These are phyloP conservation scores for Avena eriantha DNA, from an alignment of 176 grass and related monocot species.

Conservation along the genomic window DNA sequence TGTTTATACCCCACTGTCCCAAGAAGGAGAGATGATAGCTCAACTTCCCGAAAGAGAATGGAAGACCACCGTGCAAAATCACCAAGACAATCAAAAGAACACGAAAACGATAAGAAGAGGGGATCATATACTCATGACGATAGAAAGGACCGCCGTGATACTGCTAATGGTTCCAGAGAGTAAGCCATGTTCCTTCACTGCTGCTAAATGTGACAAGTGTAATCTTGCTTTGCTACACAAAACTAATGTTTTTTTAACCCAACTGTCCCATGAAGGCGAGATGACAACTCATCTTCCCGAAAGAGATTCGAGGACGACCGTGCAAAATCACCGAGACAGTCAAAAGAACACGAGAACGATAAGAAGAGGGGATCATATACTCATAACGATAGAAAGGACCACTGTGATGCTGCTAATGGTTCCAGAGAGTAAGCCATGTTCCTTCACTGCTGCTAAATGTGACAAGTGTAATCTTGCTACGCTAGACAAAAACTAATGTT, in stretches of 20 bases:
- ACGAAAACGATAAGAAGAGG: not conserved
- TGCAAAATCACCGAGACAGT: constrained; percentile 1
- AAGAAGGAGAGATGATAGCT: constrained; percentile 22
- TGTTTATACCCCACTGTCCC: not conserved
- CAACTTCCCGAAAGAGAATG: not conserved
- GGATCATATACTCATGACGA: not conserved
- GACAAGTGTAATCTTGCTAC: not conserved
- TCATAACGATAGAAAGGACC: not conserved
- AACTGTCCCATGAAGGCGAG: not conserved
- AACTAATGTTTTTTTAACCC: not conserved
- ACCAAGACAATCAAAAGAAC: constrained; percentile 2
- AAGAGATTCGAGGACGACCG: not conserved
- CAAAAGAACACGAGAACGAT: not conserved
- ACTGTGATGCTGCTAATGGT: not conserved
- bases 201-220: constrained; percentile 6
- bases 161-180: constrained; percentile 15
- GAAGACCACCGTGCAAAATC: not conserved
- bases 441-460: constrained; percentile 1
- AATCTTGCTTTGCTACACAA: constrained; percentile 5
- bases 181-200: constrained; percentile 19
- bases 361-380: constrained; percentile 4
- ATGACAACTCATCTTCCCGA: not conserved
- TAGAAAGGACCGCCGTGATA: not conserved
- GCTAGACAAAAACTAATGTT: not conserved
- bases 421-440: constrained; percentile 23